Percentiles rank a stretch among this genome's conserved stretches.
These are phyloP conservation scores for Lepidium aucheri DNA, from an alignment of 345 rosid genomes.

Conservation along the genomic window DNA sequence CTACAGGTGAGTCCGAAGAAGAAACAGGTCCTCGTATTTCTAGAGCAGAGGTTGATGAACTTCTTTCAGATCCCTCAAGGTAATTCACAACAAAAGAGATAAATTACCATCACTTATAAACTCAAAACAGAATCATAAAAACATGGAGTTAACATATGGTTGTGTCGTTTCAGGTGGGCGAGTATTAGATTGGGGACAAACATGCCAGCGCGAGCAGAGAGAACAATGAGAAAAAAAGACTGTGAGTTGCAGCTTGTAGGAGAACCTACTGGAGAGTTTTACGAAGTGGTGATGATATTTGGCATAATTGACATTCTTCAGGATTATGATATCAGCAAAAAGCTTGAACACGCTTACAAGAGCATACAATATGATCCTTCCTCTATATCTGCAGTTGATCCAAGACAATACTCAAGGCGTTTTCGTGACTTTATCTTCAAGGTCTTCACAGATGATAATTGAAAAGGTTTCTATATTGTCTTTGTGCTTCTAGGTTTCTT, in stretches of 20 bases:
- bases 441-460: slow-evolving; percentile 54
- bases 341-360: slow-evolving; percentile 84
- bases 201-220: slow-evolving; percentile 77
- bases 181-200: slow-evolving; percentile 58
- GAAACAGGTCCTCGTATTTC: slow-evolving; percentile 29
- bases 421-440: slow-evolving; percentile 74
- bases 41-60: slow-evolving; percentile 30
- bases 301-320: slow-evolving; percentile 89
- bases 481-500: slow-evolving; percentile 2
- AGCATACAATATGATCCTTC: slow-evolving; percentile 79
- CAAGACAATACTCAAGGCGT: slow-evolving; percentile 69
- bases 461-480: not conserved
- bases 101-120: not conserved
- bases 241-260: slow-evolving; percentile 61
- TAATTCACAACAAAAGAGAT: slow-evolving; percentile 6
- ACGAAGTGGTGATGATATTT: slow-evolving; percentile 73
- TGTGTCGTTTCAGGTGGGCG: slow-evolving; percentile 55
- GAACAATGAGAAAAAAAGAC: slow-evolving; percentile 50
- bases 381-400: slow-evolving; percentile 84
- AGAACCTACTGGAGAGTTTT: slow-evolving; percentile 67
- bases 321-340: slow-evolving; percentile 89
- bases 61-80: slow-evolving; percentile 34
- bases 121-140: not conserved
- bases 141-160: not conserved
- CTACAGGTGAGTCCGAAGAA: slow-evolving; percentile 28